These are phyloP conservation scores for Solanum habrochaites DNA, from an alignment of 257 asterid genomes.

Conservation along the genomic window DNA sequence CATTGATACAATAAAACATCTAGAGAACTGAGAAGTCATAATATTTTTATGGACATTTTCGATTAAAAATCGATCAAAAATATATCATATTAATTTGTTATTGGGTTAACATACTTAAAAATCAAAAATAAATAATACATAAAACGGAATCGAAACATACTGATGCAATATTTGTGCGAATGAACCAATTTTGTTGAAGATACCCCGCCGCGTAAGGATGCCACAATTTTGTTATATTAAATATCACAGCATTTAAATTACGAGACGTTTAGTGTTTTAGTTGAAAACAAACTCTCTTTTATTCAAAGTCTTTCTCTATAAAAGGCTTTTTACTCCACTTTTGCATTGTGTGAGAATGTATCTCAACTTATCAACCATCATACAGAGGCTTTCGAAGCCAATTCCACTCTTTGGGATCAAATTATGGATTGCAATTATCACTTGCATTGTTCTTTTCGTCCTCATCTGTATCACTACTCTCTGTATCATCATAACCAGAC, in stretches of 20 bases:
- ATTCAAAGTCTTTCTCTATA: neutral
- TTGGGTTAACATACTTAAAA: no score
- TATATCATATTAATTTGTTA: no score
- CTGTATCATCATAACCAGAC: neutral
- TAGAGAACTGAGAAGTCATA: no score
- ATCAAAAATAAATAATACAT: no score
- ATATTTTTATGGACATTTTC: no score
- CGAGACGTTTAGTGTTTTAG: neutral
- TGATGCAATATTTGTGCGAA: neutral
- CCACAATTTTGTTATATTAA: neutral
- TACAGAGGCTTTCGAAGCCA: constrained; percentile 14
- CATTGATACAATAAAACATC: no score
- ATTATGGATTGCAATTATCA: constrained; percentile 22
- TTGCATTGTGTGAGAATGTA: constrained; percentile 4
- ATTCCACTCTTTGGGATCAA: constrained; percentile 24
- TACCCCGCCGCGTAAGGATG: neutral
- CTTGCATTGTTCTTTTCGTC: constrained; percentile 7
- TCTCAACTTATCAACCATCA: constrained; percentile 2
- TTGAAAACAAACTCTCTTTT: neutral
- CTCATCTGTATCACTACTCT: neutral
- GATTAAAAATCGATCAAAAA: no score
- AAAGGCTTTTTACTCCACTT: neutral
- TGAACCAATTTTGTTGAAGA: neutral
- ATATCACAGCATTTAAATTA: neutral
- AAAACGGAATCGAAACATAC: no score